Evolutionary conservation across 2,329 filamentous ascomycete species (phyloP), one percentile per base, ranked within the genome.

Genomic region (Fusarium dimerum): DNA sequence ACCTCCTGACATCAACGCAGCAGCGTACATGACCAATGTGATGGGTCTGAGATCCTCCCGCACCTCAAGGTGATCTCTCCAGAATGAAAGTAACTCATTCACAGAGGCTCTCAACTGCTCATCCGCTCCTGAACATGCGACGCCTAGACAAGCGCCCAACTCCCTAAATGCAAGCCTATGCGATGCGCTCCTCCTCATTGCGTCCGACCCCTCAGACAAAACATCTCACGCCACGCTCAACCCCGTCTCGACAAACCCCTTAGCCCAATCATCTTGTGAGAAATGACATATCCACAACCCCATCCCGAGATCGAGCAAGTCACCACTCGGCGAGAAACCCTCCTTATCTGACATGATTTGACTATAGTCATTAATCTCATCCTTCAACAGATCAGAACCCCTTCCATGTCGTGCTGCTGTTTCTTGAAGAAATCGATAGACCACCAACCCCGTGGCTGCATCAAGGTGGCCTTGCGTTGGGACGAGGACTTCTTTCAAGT

Each of bases 251-350:
- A 67, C 66, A 47, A 82, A 61, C 5, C 64, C 57, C 3, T 59
- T 59, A 3, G 80, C 78, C 81, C 80, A 84, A 2, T 67, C 78
- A 3, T 71, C 71, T 0, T 65, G 66, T 52, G 76, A 75, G 67
- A 82, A 80, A 54, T 83, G 80, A 18, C 73, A 72, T 42, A 77
- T 77, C 81, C 82, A 85, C 26, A 85, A 61, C 1, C 79, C 78
- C 82, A 85, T 84, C 1, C 82, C 82, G 41, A 85, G 62, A 60
- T 85, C 82, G n/a, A 84, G 64, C 16, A 76, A 68, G 64, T 84
- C 82, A 5, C 62, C 66, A 29, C 78, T 80, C 3, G 76, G 70
- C 40, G 71, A 73, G 45, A 78, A 64, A 16, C 71, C 65, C 2
- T 75, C 75, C 46, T 76, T 76, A 0, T 71, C 65, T 20, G 66